These are phyloP conservation scores for Brachypodium distachyon DNA, from an alignment of 202 grass and related monocot species.

Conservation along the genomic window DNA sequence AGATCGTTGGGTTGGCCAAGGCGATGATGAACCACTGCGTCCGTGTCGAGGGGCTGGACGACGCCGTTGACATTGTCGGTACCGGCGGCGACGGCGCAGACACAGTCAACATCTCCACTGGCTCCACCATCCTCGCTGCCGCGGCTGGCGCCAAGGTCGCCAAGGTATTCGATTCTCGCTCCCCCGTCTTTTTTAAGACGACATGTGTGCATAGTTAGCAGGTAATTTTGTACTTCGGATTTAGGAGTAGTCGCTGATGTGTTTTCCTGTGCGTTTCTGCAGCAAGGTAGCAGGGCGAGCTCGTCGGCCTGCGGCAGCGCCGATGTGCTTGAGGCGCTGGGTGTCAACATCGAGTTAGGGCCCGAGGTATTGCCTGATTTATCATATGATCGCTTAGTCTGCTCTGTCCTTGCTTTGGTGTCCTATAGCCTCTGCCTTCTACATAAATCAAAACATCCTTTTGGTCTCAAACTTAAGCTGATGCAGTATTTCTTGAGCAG, in stretches of 20 bases:
- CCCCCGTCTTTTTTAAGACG: background rate
- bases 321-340: conserved; percentile 78
- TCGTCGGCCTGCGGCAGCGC: conserved; percentile 92
- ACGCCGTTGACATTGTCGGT: conserved; percentile 83
- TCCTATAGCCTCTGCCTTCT: background rate
- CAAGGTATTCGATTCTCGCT: conserved; percentile 30
- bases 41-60: conserved; percentile 50
- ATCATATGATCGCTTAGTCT: background rate
- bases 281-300: conserved; percentile 89
- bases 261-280: background rate
- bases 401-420: background rate
- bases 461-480: background rate
- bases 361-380: conserved; percentile 43
- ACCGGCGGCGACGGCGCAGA: conserved; percentile 86
- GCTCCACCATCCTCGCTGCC: conserved; percentile 75
- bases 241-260: background rate
- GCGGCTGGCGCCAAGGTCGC: conserved; percentile 83
- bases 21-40: conserved; percentile 68
- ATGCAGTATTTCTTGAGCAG: background rate
- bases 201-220: background rate
- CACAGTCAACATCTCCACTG: conserved; percentile 99
- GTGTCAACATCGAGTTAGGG: conserved; percentile 80
- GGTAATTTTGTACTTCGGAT: background rate
- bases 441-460: background rate
- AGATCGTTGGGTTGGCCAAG: conserved; percentile 88